Conservation (phyloP, 805 yeast species). For the Hyphopichia homilentoma region DNA sequence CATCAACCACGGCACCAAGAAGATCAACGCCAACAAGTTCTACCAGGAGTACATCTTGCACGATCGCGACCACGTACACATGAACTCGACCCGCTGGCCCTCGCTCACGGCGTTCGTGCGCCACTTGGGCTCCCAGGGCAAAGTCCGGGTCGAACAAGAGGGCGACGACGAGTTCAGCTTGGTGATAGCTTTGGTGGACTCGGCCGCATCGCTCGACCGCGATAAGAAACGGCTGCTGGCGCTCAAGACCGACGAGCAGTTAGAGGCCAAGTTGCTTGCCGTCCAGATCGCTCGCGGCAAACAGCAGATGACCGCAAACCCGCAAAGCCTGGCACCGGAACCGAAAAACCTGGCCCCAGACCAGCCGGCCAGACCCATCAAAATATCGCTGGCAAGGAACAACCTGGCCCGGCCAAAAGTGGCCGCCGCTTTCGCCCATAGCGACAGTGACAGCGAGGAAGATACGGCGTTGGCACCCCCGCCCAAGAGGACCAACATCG, state of each 20-base stretch:
- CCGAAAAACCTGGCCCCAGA: no score
- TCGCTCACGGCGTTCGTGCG: slow-evolving; percentile 66
- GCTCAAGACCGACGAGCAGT: slow-evolving; percentile 45
- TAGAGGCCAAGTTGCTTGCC: slow-evolving; percentile 40
- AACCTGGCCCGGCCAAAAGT: no score
- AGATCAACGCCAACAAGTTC: slow-evolving; percentile 74
- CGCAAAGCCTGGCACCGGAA: no score
- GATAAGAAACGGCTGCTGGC: no score
- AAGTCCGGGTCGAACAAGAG: slow-evolving; percentile 46
- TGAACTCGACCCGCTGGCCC: slow-evolving; percentile 84
- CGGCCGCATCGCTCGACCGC: slow-evolving; percentile 30
- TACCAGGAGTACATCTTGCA: slow-evolving; percentile 81
- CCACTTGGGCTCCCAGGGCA: slow-evolving; percentile 53
- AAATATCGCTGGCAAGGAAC: no score
- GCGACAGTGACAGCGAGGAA: no score
- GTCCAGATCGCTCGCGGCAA: slow-evolving; percentile 51
- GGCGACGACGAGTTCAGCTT: slow-evolving; percentile 35
- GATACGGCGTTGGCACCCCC: no score
- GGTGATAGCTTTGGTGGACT: slow-evolving; percentile 28
- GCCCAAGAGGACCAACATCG: no score
- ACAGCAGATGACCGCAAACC: no score
- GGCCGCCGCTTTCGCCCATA: no score
- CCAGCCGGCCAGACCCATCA: no score
- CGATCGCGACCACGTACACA: slow-evolving; percentile 80
- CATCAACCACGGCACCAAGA: slow-evolving; percentile 76